These are phyloP conservation scores for Fistulifera pelliculosa DNA, from an alignment of 108 stramenopile genomes.

Conservation along the genomic window DNA sequence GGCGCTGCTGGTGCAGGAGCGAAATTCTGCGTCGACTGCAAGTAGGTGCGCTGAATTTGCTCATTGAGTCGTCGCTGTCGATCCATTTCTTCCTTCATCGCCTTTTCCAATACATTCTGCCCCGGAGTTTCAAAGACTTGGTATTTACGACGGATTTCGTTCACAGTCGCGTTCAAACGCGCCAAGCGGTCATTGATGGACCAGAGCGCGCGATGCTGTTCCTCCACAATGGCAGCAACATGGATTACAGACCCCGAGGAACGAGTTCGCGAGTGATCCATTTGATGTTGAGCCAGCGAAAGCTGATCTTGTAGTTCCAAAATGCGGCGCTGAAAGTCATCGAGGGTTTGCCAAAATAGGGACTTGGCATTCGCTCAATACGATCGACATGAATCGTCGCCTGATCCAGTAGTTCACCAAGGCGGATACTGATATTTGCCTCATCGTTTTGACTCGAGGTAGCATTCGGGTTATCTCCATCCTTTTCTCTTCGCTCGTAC, in stretches of 20 bases:
- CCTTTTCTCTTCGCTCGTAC: conserved; percentile 3
- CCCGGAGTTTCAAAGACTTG: conserved; percentile 28
- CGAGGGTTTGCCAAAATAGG: conserved; percentile 58
- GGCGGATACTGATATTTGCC: conserved; percentile 7
- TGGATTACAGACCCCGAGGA: conserved; percentile 10
- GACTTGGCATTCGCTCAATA: conserved; percentile 62
- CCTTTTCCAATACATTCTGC: conserved; percentile 56
- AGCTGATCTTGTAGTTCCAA: conserved; percentile 13
- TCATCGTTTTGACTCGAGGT: conserved; percentile 2
- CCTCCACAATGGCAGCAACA: conserved; percentile 15
- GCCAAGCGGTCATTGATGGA: conserved; percentile 31
- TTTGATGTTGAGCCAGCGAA: conserved; percentile 1
- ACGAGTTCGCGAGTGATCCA: conserved; percentile 16
- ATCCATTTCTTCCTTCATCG: conserved; percentile 38
- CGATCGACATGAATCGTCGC: conserved; percentile 61
- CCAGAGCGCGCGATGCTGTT: conserved; percentile 23
- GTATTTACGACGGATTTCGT: conserved; percentile 38
- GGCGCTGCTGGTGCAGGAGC: conserved; percentile 24
- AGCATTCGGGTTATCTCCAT: conserved; percentile 2
- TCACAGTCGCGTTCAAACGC: conserved; percentile 39
- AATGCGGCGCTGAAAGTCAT: conserved; percentile 44
- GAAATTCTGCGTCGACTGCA: conserved; percentile 19
- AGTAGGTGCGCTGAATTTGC: conserved; percentile 30
- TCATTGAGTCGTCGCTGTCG: conserved; percentile 44
- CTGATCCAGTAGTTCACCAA: conserved; percentile 42